Conservation (phyloP, 345 rosid species). For the Boechera divaricarpa region DNA sequence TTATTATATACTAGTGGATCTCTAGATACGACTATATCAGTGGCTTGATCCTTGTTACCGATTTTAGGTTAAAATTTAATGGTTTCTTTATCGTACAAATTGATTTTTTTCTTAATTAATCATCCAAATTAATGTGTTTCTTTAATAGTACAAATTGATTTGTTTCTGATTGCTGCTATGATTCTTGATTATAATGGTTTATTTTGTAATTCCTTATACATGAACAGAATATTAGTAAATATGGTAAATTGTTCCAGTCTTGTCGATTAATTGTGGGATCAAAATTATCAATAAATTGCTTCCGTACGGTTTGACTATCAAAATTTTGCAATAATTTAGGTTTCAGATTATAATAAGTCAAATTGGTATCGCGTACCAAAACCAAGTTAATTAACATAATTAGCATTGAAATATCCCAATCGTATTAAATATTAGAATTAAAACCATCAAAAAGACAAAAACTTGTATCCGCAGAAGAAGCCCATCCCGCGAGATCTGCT, state of each 20-base stretch:
- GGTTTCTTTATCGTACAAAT: neutral
- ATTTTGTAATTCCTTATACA: neutral
- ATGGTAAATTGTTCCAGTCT: slow-evolving; percentile 35
- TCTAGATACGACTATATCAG: slow-evolving; percentile 9
- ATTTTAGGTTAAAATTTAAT: neutral
- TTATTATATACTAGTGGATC: slow-evolving; percentile 23
- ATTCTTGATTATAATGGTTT: neutral
- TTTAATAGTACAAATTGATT: neutral
- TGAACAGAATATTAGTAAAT: slow-evolving; percentile 23
- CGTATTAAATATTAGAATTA: neutral
- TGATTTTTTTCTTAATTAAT: neutral
- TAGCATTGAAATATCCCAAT: neutral
- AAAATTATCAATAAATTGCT: neutral
- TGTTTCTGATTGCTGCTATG: slow-evolving; percentile 3
- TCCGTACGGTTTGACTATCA: neutral
- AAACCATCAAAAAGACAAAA: neutral
- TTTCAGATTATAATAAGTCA: slow-evolving; percentile 3
- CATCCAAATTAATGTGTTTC: slow-evolving; percentile 6
- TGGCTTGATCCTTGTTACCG: slow-evolving; percentile 28
- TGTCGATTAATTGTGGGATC: slow-evolving; percentile 5
- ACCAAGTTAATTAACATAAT: neutral
- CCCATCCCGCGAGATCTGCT: neutral
- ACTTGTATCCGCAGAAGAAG: neutral
- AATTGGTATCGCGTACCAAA: slow-evolving; percentile 3
- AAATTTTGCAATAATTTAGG: neutral